Base-by-base conservation (phyloP, 192 early-diverging fungal genomes). In the Coemansia sp. region DNA sequence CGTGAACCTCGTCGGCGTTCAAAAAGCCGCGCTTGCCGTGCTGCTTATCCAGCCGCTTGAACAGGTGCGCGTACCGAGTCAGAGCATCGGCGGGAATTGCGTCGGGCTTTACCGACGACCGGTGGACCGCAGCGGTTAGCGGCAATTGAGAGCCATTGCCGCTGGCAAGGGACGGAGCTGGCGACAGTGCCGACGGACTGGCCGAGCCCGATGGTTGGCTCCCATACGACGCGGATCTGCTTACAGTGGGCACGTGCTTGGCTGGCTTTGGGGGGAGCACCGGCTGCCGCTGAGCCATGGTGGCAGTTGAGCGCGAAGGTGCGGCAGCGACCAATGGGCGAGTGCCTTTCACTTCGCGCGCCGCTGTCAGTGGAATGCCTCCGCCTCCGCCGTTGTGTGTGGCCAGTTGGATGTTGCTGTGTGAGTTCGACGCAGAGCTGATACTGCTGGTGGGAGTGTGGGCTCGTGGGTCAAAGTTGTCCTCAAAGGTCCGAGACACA, bases 381-480 rank as follows among this genome's bases (percentile, higher is more conserved):
- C 47, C 18, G 63, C 50, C 55, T 4, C 34, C 18, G 28, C 43
- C 26, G 45, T 63, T 47, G 47, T 38, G 8, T 38, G 20, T 43
- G 59, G 37, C 13, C 11, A 38, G 37, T 6, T 6, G 37, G 13
- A 38, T 38, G 37, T 13, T 38, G 37, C 43, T 10, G 43, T 60
- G 26, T 48, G 23, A 16, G 67, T 25, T 53, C 42, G 34, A 38
- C 37, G 6, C 26, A 50, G 26, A 13, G 37, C 58, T 57, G 53
- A 14, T 66, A 28, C 36, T 68, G 59, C 34, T 53, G 52, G 38
- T 11, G 18, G 11, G 52, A 41, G n/a, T 37, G 33, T 34, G 62
- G 16, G 47, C 20, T 14, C 23, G 18, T 26, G 76, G 76, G 33
- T 69, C 66, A 57, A 78, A 78, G 58, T 58, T 78, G 47, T 78